Base-by-base conservation (phyloP, 148 eudicot genomes). In the Silene conica region DNA sequence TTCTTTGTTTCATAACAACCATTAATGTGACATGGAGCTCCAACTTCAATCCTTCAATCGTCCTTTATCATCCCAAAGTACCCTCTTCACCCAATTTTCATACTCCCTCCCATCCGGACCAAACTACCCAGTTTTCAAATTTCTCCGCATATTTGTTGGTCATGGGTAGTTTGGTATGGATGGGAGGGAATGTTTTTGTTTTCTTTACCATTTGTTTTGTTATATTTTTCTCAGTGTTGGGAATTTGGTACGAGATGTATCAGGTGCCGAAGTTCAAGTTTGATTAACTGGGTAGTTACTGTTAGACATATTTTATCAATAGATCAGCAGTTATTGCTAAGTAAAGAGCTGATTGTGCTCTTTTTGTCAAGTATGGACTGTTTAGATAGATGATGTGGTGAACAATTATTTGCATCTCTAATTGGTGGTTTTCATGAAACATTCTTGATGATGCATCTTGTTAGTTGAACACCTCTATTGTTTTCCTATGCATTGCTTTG, bases 21-120 rank as follows among this genome's bases (percentile, higher is more conserved):
- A 65, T 34, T 65, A 48, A 38, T 67, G 43, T 52, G 38, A 12
- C 41, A 69, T 69, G 72, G 72, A 69, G 60, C 22, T 69, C 50
- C 71, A 67, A 45, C 7, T 67, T 45, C 59, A 69, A 69, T 19
- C 60, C 28, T 68, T 68, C 28, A 66, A 38, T n/a, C 14, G 4
- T 68, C 56, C 26, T 45, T 20, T 12, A 68, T 20, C 57, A 68
- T 45, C 28, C 56, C 55, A 45, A 20, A 55, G 71, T 68, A 21
- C 57, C 19, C 31, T 68, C 55, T 21, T 22, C 22, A 23, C 62
- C 62, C 25, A 8, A 5, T 46, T 46, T 22, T 19, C 22, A 13
- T 68, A 41, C 13, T 67, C 25, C 3, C 25, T 59, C 25, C 8
- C 9, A 38, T 1, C 43, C 43, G 0, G 43, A 38, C 43, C 43